Base-by-base conservation (phyloP, 1,139 yeast genomes). In the Protomyces pachydermus region DNA sequence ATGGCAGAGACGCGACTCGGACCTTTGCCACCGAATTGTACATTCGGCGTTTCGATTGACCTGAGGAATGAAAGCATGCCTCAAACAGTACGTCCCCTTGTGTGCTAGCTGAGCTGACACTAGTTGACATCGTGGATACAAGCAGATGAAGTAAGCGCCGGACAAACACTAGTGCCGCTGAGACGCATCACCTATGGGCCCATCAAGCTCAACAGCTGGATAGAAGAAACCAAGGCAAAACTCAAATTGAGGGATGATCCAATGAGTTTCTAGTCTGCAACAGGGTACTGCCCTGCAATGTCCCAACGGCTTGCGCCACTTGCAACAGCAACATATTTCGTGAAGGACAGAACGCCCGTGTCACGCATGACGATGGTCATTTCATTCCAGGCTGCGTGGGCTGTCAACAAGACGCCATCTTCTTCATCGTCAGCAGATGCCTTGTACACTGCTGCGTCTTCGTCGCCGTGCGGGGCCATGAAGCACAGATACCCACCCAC, bases 261-360 rank as follows among this genome's bases (percentile, higher is more conserved):
- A 1, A 10, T 50, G 14, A 50, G 34, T n/a, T 50, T 50, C 37
- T 25, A 20, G 16, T 42, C 42, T n/a, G 48, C 34, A 28, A 61
- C 45, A 0, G 48, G 32, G 16, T 50, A 91, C 71, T 87, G 88
- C 66, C 88, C 84, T 48, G 82, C 79, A 50, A 93, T 78, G 72
- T 95, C 98, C 97, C 97, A 95, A 72, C 98, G 80, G 45, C 95
- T 86, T 0, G 97, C 97, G 68, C 84, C 85, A 6, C 98, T 97
- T 69, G 84, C 84, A 73, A 84, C 84, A 73, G 97, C 88, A 8
- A 93, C 95, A 72, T 93, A 95, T 74, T 95, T 95, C 68, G 93
- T 85, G 74, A 95, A 95, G 74, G 93, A 88, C 74, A 95, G 78
- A 34, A 93, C 91, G 56, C 86, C 83, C 4, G 88, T 84, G 72